Base-by-base conservation (phyloP, 2,329 filamentous ascomycete species). In the Exophiala lecanii-corni region DNA sequence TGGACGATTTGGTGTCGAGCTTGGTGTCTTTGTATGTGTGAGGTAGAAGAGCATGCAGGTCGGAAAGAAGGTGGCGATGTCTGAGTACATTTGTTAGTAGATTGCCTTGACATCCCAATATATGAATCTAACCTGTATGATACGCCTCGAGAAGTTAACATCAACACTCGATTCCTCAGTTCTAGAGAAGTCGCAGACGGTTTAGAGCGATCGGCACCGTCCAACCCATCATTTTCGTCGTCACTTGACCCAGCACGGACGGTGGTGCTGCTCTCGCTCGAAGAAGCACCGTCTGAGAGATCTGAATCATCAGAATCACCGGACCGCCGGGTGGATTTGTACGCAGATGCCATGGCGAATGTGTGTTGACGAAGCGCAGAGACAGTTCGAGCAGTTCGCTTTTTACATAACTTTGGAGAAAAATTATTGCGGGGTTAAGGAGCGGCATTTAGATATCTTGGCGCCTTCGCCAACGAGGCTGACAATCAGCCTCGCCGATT, bases 1-100 rank as follows among this genome's bases (percentile, higher is more conserved):
- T 63, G 5, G 63, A 65, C 26, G 86, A 89, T 70, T 97, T 97
- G 40, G 88, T 92, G 66, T 98, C 92, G 55, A 96, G 86, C 69
- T 98, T 98, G 57, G 86, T 88, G 64, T 98, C 92, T 71, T 94
- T 95, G 61, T 88, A 82, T 54, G 83, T 82, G 65, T 98, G 92
- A 2, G 92, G 92, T 54, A 98, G 81, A 66, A 98, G 81, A 20
- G 84, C 77, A 45, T 88, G 81, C 36, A 98, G 75, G 61, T 98
- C 92, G 60, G 89, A 86, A 50, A 98, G 76, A 32, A 98, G 75
- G 69, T 98, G 92, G 32, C 92, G 85, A 66, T 96, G 92, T 66
- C 91, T 94, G 57, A 7, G n/a, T 18, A 4, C 28, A 47, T 5
- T 15, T 42, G 28, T 56, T 9, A 51, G 49, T 19, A 7, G 7